Conservation (phyloP, 2,329 filamentous ascomycete species). For the Microdochium bolleyi region DNA sequence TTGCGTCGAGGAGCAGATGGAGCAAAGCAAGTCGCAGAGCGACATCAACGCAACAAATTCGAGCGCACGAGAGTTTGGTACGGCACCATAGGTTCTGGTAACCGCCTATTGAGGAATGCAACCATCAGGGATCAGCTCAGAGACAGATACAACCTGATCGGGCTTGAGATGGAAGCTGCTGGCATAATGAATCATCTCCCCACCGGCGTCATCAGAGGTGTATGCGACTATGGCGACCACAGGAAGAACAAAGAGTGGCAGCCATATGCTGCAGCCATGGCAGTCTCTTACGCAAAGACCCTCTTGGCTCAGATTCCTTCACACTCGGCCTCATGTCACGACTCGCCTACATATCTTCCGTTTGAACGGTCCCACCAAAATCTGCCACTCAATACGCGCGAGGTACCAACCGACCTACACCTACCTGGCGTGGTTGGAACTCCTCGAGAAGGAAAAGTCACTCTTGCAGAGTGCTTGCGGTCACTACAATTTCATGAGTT, state of each 20-base stretch:
- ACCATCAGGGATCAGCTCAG: constrained; percentile 14
- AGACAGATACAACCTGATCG: constrained; percentile 12
- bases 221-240: constrained; percentile 24
- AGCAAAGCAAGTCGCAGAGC: background rate
- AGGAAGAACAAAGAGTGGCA: constrained; percentile 24
- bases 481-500: background rate
- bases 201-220: constrained; percentile 21
- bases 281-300: constrained; percentile 19
- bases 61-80: background rate
- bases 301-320: constrained; percentile 10
- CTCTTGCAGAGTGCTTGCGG: background rate
- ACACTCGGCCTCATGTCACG: no score
- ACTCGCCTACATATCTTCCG: no score
- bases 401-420: no score
- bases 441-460: no score
- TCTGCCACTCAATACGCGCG: no score
- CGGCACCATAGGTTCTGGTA: background rate
- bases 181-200: constrained; percentile 19
- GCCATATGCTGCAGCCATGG: constrained; percentile 19
- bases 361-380: no score
- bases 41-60: background rate
- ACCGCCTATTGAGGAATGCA: constrained; percentile 21
- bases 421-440: no score
- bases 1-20: background rate
- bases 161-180: constrained; percentile 24